Percentiles rank a stretch among this genome's conserved stretches.
Evolutionary conservation across 805 yeast species (phyloP).

Genomic region (Lachancea kluyveri): DNA sequence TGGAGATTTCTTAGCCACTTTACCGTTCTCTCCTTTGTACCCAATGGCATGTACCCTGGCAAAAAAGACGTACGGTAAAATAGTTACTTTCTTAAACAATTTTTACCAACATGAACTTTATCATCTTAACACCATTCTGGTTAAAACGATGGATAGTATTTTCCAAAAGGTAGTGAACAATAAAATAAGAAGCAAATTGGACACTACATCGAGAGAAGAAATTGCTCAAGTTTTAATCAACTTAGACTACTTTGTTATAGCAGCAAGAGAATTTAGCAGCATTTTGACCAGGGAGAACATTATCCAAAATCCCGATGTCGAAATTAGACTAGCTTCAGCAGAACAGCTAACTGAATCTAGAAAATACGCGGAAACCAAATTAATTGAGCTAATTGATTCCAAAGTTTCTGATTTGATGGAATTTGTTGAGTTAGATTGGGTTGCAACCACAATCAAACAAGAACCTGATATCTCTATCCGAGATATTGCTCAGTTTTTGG

Average conservation of each 20-base stretch:
- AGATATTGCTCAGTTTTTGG: slow-evolving; percentile 81
- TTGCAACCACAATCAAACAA: slow-evolving; percentile 39
- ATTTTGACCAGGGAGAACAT: slow-evolving; percentile 34
- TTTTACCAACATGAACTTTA: slow-evolving; percentile 58
- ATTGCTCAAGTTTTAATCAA: slow-evolving; percentile 85
- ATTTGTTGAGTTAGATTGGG: slow-evolving; percentile 84
- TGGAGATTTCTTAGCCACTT: slow-evolving; percentile 48
- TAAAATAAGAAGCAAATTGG: slow-evolving; percentile 53
- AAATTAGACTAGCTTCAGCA: slow-evolving; percentile 45
- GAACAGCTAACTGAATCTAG: slow-evolving; percentile 52
- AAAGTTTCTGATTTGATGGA: slow-evolving; percentile 77
- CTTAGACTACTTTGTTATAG: slow-evolving; percentile 76
- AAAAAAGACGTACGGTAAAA: slow-evolving; percentile 55
- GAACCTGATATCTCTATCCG: slow-evolving; percentile 71
- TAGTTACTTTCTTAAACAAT: slow-evolving; percentile 59
- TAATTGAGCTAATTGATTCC: slow-evolving; percentile 76
- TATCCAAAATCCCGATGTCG: slow-evolving; percentile 34
- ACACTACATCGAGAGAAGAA: slow-evolving; percentile 78
- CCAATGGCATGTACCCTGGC: slow-evolving; percentile 79
- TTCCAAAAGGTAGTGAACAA: slow-evolving; percentile 60
- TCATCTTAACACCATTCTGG: slow-evolving; percentile 52
- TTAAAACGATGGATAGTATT: slow-evolving; percentile 60
- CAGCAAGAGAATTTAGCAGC: slow-evolving; percentile 57
- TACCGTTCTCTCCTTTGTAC: slow-evolving; percentile 86
- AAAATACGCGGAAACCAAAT: slow-evolving; percentile 67